These are phyloP conservation scores for Debaryomyces maramus DNA, from an alignment of 805 yeast genomes.

Conservation along the genomic window DNA sequence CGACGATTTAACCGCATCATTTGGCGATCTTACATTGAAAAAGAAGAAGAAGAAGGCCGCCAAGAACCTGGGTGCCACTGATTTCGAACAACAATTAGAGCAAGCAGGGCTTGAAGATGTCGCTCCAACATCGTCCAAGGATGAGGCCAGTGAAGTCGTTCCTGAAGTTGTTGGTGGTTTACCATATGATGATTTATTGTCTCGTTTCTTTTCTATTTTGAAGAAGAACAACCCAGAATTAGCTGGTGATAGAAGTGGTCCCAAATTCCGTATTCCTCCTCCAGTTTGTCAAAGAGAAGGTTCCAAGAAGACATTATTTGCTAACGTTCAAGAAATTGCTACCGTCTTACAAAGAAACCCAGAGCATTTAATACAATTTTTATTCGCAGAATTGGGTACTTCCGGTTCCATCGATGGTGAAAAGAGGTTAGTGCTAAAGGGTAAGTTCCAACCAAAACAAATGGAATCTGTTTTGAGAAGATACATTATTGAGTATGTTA, in stretches of 20 bases:
- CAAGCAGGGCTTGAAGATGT: constrained; percentile 78
- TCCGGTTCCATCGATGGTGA: constrained; percentile 99
- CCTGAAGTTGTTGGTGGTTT: constrained; percentile 49
- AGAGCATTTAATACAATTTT: constrained; percentile 93
- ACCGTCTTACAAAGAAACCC: constrained; percentile 94
- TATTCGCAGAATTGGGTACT: constrained; percentile 99
- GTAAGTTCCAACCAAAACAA: constrained; percentile 97
- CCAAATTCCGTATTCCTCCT: constrained; percentile 95
- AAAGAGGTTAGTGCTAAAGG: constrained; percentile 94
- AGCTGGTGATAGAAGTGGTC: constrained; percentile 93
- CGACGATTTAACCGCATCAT: constrained; percentile 35
- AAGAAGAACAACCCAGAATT: constrained; percentile 95
- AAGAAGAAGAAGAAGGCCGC: constrained; percentile 80
- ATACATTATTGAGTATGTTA: constrained; percentile 94
- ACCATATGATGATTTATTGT: constrained; percentile 73
- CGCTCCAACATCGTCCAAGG: constrained; percentile 27
- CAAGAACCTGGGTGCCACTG: constrained; percentile 59
- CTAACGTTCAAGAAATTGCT: constrained; percentile 93
- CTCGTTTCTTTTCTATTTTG: constrained; percentile 82
- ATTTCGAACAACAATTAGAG: constrained; percentile 86
- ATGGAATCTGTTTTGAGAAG: constrained; percentile 95
- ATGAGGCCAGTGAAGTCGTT: constrained; percentile 16
- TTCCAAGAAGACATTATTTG: constrained; percentile 90
- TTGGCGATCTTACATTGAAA: constrained; percentile 48
- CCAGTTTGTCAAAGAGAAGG: constrained; percentile 98